phyloP scores from a whole-genome alignment of 768 basidiomycete genomes.

The Lepiota brunneoincarnata region DNA sequence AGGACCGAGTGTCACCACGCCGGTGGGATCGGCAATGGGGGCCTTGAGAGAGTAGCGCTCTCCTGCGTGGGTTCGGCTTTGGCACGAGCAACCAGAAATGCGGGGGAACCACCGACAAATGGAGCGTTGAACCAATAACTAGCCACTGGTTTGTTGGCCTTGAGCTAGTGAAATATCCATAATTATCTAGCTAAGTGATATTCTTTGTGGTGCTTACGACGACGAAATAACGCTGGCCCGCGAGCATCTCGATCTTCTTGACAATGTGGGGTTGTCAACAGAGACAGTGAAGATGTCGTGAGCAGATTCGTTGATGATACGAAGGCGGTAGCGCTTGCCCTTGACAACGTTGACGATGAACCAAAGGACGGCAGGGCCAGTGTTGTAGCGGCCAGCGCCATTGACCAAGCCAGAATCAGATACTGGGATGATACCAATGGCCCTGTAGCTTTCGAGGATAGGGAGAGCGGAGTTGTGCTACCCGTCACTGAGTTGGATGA shows the following conservation, averaged over 20 bases:
- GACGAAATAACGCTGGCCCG: conserved; percentile 50
- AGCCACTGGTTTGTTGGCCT: conserved; percentile 39
- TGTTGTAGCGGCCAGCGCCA: conserved; percentile 33
- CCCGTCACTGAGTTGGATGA: conserved; percentile 37
- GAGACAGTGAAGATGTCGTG: conserved; percentile 38
- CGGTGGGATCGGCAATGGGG: conserved; percentile 28
- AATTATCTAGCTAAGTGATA: neutral
- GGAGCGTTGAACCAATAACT: conserved; percentile 47
- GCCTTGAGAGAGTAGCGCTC: conserved; percentile 24
- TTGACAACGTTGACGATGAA: conserved; percentile 31
- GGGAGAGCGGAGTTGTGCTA: conserved; percentile 27
- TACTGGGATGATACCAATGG: conserved; percentile 21
- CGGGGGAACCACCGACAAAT: conserved; percentile 28
- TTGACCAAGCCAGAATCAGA: conserved; percentile 35
- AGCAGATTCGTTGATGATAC: conserved; percentile 23
- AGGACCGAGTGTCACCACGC: conserved; percentile 16
- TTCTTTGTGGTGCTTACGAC: conserved; percentile 13
- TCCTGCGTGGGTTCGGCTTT: conserved; percentile 25
- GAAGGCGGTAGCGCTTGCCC: conserved; percentile 30
- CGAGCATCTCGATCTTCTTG: conserved; percentile 38
- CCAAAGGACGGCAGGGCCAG: conserved; percentile 27
- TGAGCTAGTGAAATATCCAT: conserved; percentile 16
- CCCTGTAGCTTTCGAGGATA: conserved; percentile 26
- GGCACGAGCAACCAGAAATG: no score
- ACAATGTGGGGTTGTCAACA: conserved; percentile 40